Evolutionary conservation across 257 asterid genomes (phyloP).

Genomic region (Fraxinus quadrangulata): DNA sequence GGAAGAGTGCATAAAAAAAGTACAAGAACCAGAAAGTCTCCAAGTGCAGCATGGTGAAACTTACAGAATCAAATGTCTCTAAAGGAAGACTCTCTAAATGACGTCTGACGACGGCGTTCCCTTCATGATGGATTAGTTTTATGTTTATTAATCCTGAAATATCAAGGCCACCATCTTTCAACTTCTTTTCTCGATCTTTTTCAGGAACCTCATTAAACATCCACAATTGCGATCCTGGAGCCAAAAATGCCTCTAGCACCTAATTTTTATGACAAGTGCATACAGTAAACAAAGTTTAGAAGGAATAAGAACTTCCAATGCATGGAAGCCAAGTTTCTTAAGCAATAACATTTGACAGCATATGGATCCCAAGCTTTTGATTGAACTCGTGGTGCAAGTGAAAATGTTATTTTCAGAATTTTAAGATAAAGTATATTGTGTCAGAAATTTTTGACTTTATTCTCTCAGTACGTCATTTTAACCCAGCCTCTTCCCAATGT

Average conservation of each 20-base stretch:
- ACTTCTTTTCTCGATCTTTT: conserved; percentile 70
- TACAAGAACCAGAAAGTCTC: conserved; percentile 17
- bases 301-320: conserved; percentile 7
- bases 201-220: conserved; percentile 92
- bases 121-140: conserved; percentile 82
- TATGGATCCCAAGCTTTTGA: neutral
- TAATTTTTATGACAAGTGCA: conserved; percentile 32
- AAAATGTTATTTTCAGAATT: neutral
- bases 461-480: neutral
- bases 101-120: conserved; percentile 93
- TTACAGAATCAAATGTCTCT: conserved; percentile 97
- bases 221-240: conserved; percentile 90
- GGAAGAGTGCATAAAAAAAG: conserved; percentile 13
- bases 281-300: conserved; percentile 15
- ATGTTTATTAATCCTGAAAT: conserved; percentile 76
- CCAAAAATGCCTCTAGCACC: conserved; percentile 90
- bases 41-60: conserved; percentile 37
- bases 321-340: conserved; percentile 5
- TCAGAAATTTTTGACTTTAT: neutral
- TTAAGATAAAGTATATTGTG: neutral
- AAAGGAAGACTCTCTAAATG: conserved; percentile 89
- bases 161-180: conserved; percentile 94
- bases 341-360: conserved; percentile 8
- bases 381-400: neutral
- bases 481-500: neutral